Base-by-base conservation (phyloP, 371 early-diverging fungal genomes). In the Mycotypha africana region DNA sequence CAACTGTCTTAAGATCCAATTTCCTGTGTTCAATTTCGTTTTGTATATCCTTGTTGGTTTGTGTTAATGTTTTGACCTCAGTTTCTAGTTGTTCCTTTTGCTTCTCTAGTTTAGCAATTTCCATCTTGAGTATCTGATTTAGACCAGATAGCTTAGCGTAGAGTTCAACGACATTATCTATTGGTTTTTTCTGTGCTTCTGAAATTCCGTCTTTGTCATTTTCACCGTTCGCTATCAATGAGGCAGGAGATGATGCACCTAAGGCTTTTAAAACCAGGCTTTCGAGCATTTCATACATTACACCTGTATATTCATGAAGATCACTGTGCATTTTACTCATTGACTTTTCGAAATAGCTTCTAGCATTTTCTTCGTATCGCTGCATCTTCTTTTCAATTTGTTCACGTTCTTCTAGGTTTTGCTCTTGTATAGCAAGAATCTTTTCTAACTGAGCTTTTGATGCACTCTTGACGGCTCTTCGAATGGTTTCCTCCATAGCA, bases 271-370 rank as follows among this genome's bases (percentile, higher is more conserved):
- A 21, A 0, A 74, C 58, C 2, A 74, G 53, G 19, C 61, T 50
- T 20, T 74, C 70, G 17, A 69, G 57, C 74, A 74, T 74, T 40
- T 60, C 59, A 38, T 74, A 74, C 65, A 69, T 57, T 4, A 63
- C 70, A 7, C 67, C 70, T 4, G 66, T 68, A 17, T 62, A 69
- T 4, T 74, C 74, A 24, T 66, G 67, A 30, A 69, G 43, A 35
- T 74, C 70, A 0, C 52, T 58, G 17, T 66, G 65, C 63, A 69
- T 65, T 17, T 56, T 59, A 10, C 60, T 51, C 67, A 74, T 69
- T 0, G 67, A 62, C 26, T 62, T 62, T 14, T 74, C 74, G 41
- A 74, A 53, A 33, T 67, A 70, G 15, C 38, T 46, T 5, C 74
- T 58, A 21, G 74, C 74, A 38, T 62, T 69, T 16, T 67, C 63